These are phyloP conservation scores for Persicaria tinctoria DNA, from an alignment of 148 eudicot species.

Conservation along the genomic window DNA sequence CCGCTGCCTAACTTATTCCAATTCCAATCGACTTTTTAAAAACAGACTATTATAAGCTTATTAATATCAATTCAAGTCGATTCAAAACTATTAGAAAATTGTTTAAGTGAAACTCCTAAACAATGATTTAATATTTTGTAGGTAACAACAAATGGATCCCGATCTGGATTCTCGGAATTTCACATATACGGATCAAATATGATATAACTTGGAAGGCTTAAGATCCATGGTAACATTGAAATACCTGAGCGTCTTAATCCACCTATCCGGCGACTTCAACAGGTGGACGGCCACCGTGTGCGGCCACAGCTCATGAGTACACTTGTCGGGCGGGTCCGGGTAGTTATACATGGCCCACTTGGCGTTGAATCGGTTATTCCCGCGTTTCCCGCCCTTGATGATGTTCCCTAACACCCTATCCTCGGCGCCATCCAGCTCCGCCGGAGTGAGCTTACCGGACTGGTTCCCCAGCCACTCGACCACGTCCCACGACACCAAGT, in stretches of 20 bases:
- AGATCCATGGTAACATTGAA: conserved; percentile 58
- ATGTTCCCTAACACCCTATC: conserved; percentile 71
- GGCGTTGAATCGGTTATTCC: conserved; percentile 61
- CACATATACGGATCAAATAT: not conserved
- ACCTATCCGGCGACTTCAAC: conserved; percentile 67
- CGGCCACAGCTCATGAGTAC: conserved; percentile 85
- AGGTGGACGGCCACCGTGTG: conserved; percentile 73
- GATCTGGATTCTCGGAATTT: no score
- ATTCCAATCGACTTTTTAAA: no score
- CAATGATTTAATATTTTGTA: no score
- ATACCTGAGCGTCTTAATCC: conserved; percentile 65
- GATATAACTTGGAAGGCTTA: conserved; percentile 27
- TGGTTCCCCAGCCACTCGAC: conserved; percentile 59
- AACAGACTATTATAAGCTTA: no score
- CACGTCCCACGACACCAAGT: conserved; percentile 74
- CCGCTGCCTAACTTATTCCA: no score
- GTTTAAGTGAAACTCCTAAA: no score
- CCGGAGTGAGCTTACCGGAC: conserved; percentile 61
- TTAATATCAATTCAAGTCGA: no score
- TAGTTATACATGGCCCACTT: conserved; percentile 95
- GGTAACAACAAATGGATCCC: no score
- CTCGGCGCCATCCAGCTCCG: conserved; percentile 36
- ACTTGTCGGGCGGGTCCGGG: conserved; percentile 62
- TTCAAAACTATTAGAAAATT: no score
- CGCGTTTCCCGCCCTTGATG: conserved; percentile 54